Base-by-base conservation (phyloP, 148 eudicot species). In the Chenopodium suecicum region DNA sequence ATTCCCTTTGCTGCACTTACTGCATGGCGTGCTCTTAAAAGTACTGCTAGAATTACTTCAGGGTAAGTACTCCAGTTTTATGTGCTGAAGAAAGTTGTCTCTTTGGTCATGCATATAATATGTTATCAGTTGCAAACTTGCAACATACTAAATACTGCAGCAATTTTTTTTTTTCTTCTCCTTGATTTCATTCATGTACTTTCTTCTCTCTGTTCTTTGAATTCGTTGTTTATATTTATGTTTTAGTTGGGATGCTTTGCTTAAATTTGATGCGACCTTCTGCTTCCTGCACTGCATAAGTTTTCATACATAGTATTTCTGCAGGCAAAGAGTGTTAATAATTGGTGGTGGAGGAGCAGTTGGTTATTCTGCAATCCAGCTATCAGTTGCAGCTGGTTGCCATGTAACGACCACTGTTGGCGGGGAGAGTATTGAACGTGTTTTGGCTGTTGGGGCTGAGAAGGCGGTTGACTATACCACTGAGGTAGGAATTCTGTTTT, bases 311-410 rank as follows among this genome's bases (percentile, higher is more conserved):
- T 56, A 47, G 23, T 44, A 50, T 63, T 83, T 16, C 62, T 47
- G 65, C 89, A 96, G 99, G 79, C 97, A 96, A 82, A 92, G 89
- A 56, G 91, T 94, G 65, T 86, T 96, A 77, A 88, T 96, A 67
- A 75, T 94, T 66, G 99, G 98, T 79, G 99, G 99, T 72, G 99
- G 99, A 73, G 99, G 98, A 46, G 98, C 98, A 69, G 99, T 96
- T 46, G 99, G 99, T 66, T 91, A 85, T 81, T 86, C 98, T 46
- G 99, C 97, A 80, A 86, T 96, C 89, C 99, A 96, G 89, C 88
- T 96, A 62, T 88, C 99, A 7, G 98, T 90, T 31, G 95, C 94
- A 82, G 88, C 89, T 29, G 95, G 95, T 58, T 94, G 98, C 78
- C 91, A 90, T 87, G 99, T 96, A 73, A 90, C 92, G 74, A 89